Base-by-base conservation (phyloP, 176 grass and related monocot species). In the Aegilops speltoides region DNA sequence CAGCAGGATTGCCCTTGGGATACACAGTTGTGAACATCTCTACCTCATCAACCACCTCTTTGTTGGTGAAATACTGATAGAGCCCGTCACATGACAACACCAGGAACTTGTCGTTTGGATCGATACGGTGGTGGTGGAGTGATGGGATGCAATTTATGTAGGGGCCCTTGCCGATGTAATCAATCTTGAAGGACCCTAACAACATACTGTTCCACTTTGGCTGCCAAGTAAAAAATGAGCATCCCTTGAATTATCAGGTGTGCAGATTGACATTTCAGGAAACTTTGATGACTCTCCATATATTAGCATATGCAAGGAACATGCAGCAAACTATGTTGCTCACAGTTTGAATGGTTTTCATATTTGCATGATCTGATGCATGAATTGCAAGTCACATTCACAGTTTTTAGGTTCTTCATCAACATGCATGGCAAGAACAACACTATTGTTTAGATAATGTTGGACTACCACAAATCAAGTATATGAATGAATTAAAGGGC, bases 51-150 rank as follows among this genome's bases (percentile, higher is more conserved):
- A 94, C 89, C 65, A 94, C 90, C 70, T 99, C 94, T 28, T 96
- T 80, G 33, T 93, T 94, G 68, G 94, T 94, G 87, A 99, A 96
- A 77, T 91, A 98, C 59, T 98, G 90, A 77, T 94, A 98, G 76
- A 98, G 90, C n/a, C 97, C 97, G 22, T 98, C 97, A 0, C 92
- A 98, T 7, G 97, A 96, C 29, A 98, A 79, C 23, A 98, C 87
- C 14, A 98, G 88, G 73, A 96, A 98, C 63, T 87, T 91, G 70
- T 98, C 97, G 31, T 87, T 83, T 2, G 90, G 26, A 8, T 67
- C 41, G 31, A 98, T 82, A 48, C 69, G 82, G 79, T 96, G 97
- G 70, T 98, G 89, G 82, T 82, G 79, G 81, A 98, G 82, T 31
- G 86, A 83, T 1, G 94, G 97, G 22, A 48, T 86, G 92, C 97